These are phyloP conservation scores for Rasamsonia emersonii DNA, from an alignment of 2,329 filamentous ascomycete genomes.

Conservation along the genomic window DNA sequence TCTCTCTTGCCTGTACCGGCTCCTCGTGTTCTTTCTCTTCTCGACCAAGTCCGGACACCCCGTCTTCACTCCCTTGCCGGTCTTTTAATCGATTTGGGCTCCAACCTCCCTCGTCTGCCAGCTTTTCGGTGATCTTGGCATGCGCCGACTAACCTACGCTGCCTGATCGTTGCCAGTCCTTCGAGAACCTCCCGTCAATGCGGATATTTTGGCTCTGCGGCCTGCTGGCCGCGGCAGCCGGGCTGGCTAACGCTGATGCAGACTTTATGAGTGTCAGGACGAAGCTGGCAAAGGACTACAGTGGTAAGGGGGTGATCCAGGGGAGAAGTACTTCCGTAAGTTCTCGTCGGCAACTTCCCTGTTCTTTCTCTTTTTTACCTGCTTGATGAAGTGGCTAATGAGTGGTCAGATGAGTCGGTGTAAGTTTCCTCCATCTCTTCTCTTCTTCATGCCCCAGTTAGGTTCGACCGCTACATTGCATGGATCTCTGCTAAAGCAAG, in stretches of 20 bases:
- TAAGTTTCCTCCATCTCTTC: slow-evolving; percentile 21
- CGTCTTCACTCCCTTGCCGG: no score
- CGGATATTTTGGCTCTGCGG: slow-evolving; percentile 3
- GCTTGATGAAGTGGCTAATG: slow-evolving; percentile 8
- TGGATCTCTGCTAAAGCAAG: neutral
- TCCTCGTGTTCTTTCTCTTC: no score
- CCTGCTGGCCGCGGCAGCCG: slow-evolving; percentile 3
- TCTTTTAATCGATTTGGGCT: no score
- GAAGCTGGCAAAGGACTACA: slow-evolving; percentile 31
- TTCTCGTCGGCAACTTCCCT: slow-evolving; percentile 6
- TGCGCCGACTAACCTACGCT: neutral
- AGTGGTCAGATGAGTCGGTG: slow-evolving; percentile 34
- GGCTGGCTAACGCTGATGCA: slow-evolving; percentile 23
- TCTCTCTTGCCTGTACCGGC: no score
- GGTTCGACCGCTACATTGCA: no score
- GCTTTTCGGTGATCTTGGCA: no score
- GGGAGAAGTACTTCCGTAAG: slow-evolving; percentile 44
- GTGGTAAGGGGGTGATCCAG: slow-evolving; percentile 31
- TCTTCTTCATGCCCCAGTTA: no score
- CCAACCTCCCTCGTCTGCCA: no score
- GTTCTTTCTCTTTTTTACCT: slow-evolving; percentile 3
- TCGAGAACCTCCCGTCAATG: neutral
- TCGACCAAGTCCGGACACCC: no score
- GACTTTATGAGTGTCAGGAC: slow-evolving; percentile 38
- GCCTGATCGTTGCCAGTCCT: neutral